A percentile compares a stretch with the other conserved stretches of the same genome.
Evolutionary conservation across 306 rosid species (phyloP).

Genomic region (Inga leiocalycina): DNA sequence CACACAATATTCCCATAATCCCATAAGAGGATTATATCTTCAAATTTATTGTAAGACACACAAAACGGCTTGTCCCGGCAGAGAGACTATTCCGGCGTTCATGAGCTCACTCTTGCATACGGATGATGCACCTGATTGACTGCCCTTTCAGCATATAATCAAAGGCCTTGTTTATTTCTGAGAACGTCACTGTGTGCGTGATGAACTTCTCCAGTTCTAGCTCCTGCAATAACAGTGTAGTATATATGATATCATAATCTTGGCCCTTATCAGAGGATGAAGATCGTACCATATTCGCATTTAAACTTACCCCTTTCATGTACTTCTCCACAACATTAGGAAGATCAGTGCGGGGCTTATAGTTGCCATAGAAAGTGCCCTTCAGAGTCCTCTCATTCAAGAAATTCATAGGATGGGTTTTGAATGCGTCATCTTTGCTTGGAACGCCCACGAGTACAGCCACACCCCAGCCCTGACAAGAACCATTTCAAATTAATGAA

Average conservation of each 20-base stretch:
- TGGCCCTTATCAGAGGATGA: background rate
- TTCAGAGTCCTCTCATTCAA: slow-evolving; percentile 50
- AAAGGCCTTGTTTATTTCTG: slow-evolving; percentile 79
- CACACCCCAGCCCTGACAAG: slow-evolving; percentile 85
- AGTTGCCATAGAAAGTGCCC: slow-evolving; percentile 63
- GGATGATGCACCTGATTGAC: slow-evolving; percentile 70
- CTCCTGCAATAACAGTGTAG: slow-evolving; percentile 46
- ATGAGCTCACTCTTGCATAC: slow-evolving; percentile 44
- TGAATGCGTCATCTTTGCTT: slow-evolving; percentile 79
- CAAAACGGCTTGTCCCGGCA: background rate
- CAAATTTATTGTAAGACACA: slow-evolving; percentile 23
- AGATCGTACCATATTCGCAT: background rate
- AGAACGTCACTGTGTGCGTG: slow-evolving; percentile 65
- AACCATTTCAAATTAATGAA: background rate
- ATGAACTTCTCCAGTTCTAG: slow-evolving; percentile 80
- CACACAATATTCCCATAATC: background rate
- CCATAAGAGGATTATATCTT: background rate
- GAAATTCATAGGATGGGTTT: slow-evolving; percentile 57
- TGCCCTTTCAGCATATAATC: slow-evolving; percentile 72
- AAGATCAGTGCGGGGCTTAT: slow-evolving; percentile 55
- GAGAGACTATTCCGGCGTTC: background rate
- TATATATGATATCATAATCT: background rate
- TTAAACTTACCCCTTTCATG: slow-evolving; percentile 59
- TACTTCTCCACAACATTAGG: slow-evolving; percentile 57
- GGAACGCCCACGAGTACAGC: slow-evolving; percentile 96